Base-by-base conservation (phyloP, 2,329 filamentous ascomycete genomes). In the Metarhizium anisopliae region DNA sequence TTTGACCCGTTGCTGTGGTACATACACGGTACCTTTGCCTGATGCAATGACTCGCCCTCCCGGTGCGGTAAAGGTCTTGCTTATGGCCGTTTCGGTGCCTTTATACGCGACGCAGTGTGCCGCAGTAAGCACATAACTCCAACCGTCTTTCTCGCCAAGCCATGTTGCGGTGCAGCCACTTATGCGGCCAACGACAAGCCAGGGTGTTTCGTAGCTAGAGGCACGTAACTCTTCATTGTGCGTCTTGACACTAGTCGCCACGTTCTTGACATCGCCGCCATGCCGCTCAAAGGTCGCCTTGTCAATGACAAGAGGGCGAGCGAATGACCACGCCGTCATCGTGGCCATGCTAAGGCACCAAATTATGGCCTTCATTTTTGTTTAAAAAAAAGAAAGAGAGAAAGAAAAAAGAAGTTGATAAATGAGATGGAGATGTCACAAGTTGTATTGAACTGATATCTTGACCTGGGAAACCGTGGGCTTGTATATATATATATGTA, bases 341-440 rank as follows among this genome's bases (percentile, higher is more conserved):
- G n/a, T 16, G n/a, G n/a, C 42, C 8, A 45, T 2, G 5, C 42
- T 13, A 16, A 25, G 16, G 42, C 16, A 25, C 42, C 42, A 6
- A 16, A 45, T 20, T 45, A 5, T 45, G 42, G 6, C 6, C 11
- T 4, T 45, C 42, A 68, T 65, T 25, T 25, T 25, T 25, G 25
- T 20, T 18, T n/a, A n/a, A 1, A 20, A 3, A 3, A 25, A 25
- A 25, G 4, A 25, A 25, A 25, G 25, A 25, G 1, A 25, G 20
- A 25, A 4, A 25, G 4, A 25, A 25, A 25, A 1, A 25, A 4
- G 4, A 1, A 4, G 1, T 25, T 25, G 25, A 25, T 25, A 25
- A 25, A 25, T 25, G 25, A 25, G 25, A 25, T 25, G 25, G 25
- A 25, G 25, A 25, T 25, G 4, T 25, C 25, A 25, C 25, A 25